Conservation (phyloP, 306 rosid species). For the Bauhinia variegata region DNA sequence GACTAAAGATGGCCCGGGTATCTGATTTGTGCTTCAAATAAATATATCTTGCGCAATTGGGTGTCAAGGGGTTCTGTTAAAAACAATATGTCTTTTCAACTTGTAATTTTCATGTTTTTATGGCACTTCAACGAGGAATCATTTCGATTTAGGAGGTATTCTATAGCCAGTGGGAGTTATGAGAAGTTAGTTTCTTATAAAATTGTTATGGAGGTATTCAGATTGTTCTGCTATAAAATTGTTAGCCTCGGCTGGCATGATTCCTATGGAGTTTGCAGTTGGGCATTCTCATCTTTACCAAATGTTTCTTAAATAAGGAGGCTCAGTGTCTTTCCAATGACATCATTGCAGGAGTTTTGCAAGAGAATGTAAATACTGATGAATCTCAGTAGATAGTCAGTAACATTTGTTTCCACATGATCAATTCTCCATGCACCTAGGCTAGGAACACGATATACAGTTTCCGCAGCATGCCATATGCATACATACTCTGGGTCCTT, state of each 20-base stretch:
- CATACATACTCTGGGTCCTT: no score
- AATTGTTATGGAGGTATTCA: no score
- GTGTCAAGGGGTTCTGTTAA: not conserved
- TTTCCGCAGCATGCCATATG: no score
- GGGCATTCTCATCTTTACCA: not conserved
- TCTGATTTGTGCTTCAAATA: not conserved
- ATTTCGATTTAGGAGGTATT: no score
- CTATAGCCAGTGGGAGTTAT: no score
- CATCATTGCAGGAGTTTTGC: no score
- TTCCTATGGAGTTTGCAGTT: not conserved
- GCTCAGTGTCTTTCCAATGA: slow-evolving; percentile 3
- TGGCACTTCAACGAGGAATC: not conserved
- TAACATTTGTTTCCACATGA: not conserved
- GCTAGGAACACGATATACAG: no score
- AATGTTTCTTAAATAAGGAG: slow-evolving; percentile 12
- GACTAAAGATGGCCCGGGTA: not conserved
- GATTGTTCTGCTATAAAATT: no score
- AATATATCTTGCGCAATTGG: not conserved
- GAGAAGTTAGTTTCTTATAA: no score
- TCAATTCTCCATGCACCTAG: not conserved
- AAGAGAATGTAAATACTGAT: not conserved
- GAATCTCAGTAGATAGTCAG: no score
- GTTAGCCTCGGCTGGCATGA: no score
- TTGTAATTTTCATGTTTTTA: not conserved
- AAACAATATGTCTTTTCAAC: not conserved